Base-by-base conservation (phyloP, 129 eudicot genomes). In the Mikania micrantha region DNA sequence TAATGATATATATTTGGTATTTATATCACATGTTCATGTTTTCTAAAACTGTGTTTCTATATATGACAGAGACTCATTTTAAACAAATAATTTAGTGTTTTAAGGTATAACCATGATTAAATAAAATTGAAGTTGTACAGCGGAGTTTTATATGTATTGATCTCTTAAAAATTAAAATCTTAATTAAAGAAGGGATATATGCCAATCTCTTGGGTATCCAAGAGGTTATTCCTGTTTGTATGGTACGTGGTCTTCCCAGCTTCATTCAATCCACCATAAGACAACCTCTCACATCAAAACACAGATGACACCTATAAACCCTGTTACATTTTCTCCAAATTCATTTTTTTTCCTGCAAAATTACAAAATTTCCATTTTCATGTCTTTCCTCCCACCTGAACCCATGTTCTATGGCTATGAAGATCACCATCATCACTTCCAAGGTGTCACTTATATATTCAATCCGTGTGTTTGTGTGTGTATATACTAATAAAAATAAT, bases 321-420 rank as follows among this genome's bases (percentile, higher is more conserved):
- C 66, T 53, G 17, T 64, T 34, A 56, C 42, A 28, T 52, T 20
- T 41, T 32, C 16, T 42, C 27, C 15, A 48, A 29, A 44, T 36
- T 52, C 28, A 49, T 35, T 9, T 40, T 17, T 19, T 34, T 59
- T 16, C 24, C 48, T 28, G 11, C 24, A 66, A 64, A 9, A 41
- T 24, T 57, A 24, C 48, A 65, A 15, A 66, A 10, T 6, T 39
- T 32, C 45, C 50, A 34, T 34, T 58, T 67, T 38, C 69, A 75
- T 75, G 79, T 75, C 79, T 66, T 75, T 67, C 69, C 69, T 57
- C 63, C 74, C 70, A 65, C 78, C 82, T 71, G 74, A 75, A 75
- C 69, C 74, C 63, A 75, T 59, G 74, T 58, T 67, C 74, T 75
- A 58, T 49, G 79, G 74, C 69, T 67, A 75, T 67, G 79, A 75